phyloP scores from a whole-genome alignment of 2,329 filamentous ascomycete species.

The Fusarium zealandicum region DNA sequence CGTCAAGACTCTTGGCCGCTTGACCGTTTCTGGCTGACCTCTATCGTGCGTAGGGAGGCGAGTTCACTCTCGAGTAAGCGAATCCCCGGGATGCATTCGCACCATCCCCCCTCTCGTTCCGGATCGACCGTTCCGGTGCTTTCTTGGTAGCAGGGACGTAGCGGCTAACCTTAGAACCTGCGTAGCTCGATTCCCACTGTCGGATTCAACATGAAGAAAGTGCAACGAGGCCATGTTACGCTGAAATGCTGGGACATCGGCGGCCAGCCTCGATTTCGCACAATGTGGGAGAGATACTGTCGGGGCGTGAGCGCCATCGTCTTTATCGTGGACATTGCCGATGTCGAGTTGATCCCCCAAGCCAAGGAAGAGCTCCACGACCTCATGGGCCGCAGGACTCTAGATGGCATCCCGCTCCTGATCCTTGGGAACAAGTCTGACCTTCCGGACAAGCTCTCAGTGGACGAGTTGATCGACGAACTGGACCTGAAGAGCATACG shows the following conservation, averaged over 20 bases:
- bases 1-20: not conserved
- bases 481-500: constrained; percentile 89
- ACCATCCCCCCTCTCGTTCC: constrained; percentile 16
- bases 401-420: constrained; percentile 89
- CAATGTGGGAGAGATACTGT: constrained; percentile 99
- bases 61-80: constrained; percentile 97
- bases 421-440: constrained; percentile 98
- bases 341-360: constrained; percentile 78
- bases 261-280: constrained; percentile 93
- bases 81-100: constrained; percentile 26
- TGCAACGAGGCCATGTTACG: constrained; percentile 97
- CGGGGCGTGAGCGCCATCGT: constrained; percentile 97
- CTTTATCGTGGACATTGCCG: constrained; percentile 97
- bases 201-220: constrained; percentile 98
- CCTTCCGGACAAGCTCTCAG: constrained; percentile 85
- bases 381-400: constrained; percentile 81
- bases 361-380: constrained; percentile 93
- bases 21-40: constrained; percentile 34
- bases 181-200: constrained; percentile 95
- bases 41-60: constrained; percentile 74
- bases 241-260: constrained; percentile 99
- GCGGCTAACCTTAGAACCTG: constrained; percentile 50
- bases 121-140: constrained; percentile 2
- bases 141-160: constrained; percentile 9
- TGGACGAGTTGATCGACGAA: constrained; percentile 94